Conservation (phyloP, 2,329 filamentous ascomycete species). For the Penicillium sp. region DNA sequence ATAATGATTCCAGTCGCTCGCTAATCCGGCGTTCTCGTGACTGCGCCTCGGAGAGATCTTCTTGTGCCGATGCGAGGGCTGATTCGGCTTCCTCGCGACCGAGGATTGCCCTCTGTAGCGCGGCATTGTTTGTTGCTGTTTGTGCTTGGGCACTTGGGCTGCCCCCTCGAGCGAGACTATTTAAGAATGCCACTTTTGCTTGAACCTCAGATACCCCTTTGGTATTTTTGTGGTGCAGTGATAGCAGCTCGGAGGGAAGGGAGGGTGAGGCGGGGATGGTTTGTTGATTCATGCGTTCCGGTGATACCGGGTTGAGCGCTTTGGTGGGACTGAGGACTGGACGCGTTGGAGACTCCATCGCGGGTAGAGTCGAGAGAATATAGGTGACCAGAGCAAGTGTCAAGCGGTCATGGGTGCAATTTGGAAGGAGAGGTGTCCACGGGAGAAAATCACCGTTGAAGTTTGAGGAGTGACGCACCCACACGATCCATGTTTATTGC, state of each 20-base stretch:
- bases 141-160: constrained; percentile 30
- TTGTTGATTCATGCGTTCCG: constrained; percentile 52
- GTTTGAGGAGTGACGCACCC: constrained; percentile 30
- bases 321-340: constrained; percentile 34
- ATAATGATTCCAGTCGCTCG: constrained; percentile 44
- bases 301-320: constrained; percentile 47
- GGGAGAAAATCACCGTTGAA: constrained; percentile 23
- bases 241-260: constrained; percentile 34
- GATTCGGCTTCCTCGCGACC: constrained; percentile 50
- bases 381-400: constrained; percentile 5
- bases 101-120: constrained; percentile 44
- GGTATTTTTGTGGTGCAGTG: constrained; percentile 37
- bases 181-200: constrained; percentile 50
- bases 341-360: constrained; percentile 40
- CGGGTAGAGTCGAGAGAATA: constrained; percentile 10
- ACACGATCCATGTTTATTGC: constrained; percentile 31
- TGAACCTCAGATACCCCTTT: constrained; percentile 47
- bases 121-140: constrained; percentile 43
- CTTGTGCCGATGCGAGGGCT: constrained; percentile 32
- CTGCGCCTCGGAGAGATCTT: constrained; percentile 43
- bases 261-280: constrained; percentile 42
- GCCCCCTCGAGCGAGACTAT: constrained; percentile 40
- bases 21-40: constrained; percentile 46
- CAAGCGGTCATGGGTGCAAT: constrained; percentile 19
- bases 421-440: constrained; percentile 3